These are phyloP conservation scores for Caryopteris hybrid DNA, from an alignment of 305 asterid genomes.

Conservation along the genomic window DNA sequence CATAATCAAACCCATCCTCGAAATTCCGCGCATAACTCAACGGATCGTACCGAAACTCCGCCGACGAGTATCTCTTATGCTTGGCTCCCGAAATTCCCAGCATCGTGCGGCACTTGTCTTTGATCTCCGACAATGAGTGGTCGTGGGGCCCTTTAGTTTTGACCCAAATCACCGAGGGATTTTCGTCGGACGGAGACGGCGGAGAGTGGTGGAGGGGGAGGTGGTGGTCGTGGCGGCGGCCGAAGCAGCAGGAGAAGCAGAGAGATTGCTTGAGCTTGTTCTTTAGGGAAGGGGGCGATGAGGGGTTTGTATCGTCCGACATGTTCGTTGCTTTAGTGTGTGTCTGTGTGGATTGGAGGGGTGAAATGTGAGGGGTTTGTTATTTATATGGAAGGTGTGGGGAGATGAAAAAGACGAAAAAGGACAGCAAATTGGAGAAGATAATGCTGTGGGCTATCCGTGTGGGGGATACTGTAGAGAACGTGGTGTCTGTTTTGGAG, in stretches of 20 bases:
- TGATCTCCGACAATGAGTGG: conserved; percentile 32
- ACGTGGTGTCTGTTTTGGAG: neutral
- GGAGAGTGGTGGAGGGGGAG: conserved; percentile 24
- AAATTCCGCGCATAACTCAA: conserved; percentile 68
- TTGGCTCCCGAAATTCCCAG: conserved; percentile 28
- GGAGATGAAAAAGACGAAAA: conserved; percentile 5
- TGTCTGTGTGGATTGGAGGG: neutral
- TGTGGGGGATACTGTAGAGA: neutral
- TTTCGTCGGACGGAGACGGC: conserved; percentile 35
- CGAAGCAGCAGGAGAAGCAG: conserved; percentile 62
- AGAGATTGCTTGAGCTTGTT: conserved; percentile 39
- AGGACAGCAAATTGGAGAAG: neutral
- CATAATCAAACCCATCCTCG: conserved; percentile 46
- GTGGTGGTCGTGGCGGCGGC: conserved; percentile 31
- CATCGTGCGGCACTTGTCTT: conserved; percentile 41
- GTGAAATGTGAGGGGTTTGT: neutral
- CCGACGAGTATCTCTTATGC: conserved; percentile 42
- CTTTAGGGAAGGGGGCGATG: conserved; percentile 39
- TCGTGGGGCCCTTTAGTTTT: conserved; percentile 28
- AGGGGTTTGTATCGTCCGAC: conserved; percentile 28
- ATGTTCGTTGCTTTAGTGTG: neutral
- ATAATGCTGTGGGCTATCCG: conserved; percentile 16
- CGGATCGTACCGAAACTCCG: conserved; percentile 70
- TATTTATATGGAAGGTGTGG: neutral
- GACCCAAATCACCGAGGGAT: conserved; percentile 47